These are phyloP conservation scores for Immersiporthe knoxdaviesiana DNA, from an alignment of 2,329 filamentous ascomycete species.

Conservation along the genomic window DNA sequence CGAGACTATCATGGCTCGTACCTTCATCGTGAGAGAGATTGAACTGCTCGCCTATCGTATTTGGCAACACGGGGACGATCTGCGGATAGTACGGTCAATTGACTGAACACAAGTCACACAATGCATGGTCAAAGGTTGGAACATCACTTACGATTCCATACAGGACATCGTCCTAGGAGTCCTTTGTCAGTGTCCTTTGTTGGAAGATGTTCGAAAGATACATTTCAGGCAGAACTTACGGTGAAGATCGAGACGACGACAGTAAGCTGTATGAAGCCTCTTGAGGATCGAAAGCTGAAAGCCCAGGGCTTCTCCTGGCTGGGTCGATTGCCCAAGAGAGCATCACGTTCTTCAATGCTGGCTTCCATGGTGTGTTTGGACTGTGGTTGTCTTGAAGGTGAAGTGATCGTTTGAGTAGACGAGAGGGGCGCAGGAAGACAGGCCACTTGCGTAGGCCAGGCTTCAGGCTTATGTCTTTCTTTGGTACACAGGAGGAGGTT, in stretches of 20 bases:
- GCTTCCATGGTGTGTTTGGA: background rate
- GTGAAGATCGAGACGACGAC: conserved; percentile 11
- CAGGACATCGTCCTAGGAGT: conserved; percentile 3
- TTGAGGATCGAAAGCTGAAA: background rate
- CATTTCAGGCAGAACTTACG: background rate
- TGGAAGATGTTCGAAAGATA: too few relatives aligned
- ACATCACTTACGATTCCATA: conserved; percentile 6
- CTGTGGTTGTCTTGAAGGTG: background rate
- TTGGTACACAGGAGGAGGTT: background rate
- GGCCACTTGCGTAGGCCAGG: background rate
- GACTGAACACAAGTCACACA: background rate
- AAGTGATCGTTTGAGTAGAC: background rate
- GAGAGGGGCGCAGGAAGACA: background rate
- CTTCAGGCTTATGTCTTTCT: background rate
- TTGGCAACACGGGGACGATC: conserved; percentile 13
- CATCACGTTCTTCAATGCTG: background rate
- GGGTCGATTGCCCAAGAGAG: background rate
- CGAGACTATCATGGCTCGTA: background rate
- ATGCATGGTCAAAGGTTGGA: background rate
- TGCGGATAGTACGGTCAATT: background rate
- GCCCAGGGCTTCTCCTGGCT: background rate
- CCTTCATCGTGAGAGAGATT: conserved; percentile 11
- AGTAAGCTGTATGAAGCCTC: conserved; percentile 9
- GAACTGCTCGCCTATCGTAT: conserved; percentile 11
- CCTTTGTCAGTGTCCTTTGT: background rate